Base-by-base conservation (phyloP, 2,329 filamentous ascomycete genomes). In the Aspergillus alliaceus region DNA sequence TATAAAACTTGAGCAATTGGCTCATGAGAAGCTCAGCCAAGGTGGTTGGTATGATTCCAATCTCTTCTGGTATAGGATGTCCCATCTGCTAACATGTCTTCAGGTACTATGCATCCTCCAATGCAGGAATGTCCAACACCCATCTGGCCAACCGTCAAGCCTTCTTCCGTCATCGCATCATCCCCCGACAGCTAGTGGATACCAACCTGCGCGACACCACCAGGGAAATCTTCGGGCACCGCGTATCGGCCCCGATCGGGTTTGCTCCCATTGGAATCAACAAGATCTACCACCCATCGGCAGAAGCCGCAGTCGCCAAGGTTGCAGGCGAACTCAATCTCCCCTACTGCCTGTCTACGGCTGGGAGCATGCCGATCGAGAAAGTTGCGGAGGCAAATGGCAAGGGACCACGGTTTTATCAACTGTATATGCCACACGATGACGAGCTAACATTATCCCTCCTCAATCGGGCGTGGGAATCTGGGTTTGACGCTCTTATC, bases 241-340 rank as follows among this genome's bases (percentile, higher is more conserved):
- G 79, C 49, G 80, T 85, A 14, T 76, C 80, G 2, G 84, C 84
- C 0, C 85, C 86, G 0, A 82, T 88, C 51, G 84, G 84, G n/a
- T 86, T 88, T 64, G 83, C 85, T 0, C 85, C 85, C 0, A 82
- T 88, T 27, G 85, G 86, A 4, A 87, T 88, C 63, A 87, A 88
- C 74, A 82, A 83, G 59, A 88, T 88, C 63, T 88, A 87, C 72
- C 79, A 88, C 63, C 77, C 80, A 0, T 67, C 72, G 0, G 85
- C 82, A 37, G 86, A 89, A 66, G 67, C 85, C 0, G 79, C 83
- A 0, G 84, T 87, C 1, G 84, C 86, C 9, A 81, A 80, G 56
- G 83, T 85, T 0, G 85, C 85, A 0, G 78, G 78, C n/a, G 83
- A 86, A 61, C 72, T 87, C 2, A 81, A 82, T 22, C 69, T 88